Evolutionary conservation across 257 asterid species (phyloP).

Genomic region (Paulownia fortunei): DNA sequence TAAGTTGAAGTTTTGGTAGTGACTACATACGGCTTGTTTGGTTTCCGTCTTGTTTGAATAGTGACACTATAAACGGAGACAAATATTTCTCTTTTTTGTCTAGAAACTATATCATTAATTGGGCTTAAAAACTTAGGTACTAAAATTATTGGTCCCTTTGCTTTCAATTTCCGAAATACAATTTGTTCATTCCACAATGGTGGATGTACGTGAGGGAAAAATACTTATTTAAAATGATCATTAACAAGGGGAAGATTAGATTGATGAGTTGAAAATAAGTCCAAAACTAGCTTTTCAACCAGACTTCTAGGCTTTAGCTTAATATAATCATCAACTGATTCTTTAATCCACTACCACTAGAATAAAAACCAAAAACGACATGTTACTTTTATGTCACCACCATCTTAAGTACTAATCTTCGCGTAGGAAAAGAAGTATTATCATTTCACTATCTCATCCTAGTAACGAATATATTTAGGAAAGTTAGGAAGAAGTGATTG

Average conservation of each 20-base stretch:
- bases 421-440: background rate
- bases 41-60: background rate
- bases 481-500: slow-evolving; percentile 17
- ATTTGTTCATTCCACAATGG: background rate
- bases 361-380: background rate
- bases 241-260: background rate
- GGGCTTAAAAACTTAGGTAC: background rate
- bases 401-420: background rate
- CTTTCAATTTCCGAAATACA: background rate
- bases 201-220: background rate
- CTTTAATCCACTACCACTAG: background rate
- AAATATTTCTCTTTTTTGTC: background rate
- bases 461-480: background rate
- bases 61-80: background rate
- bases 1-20: slow-evolving; percentile 85
- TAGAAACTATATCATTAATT: background rate
- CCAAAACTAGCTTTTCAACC: slow-evolving; percentile 20
- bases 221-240: background rate
- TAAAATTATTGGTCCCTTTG: background rate
- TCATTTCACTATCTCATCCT: slow-evolving; percentile 21
- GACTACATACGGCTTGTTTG: background rate
- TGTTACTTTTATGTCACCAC: slow-evolving; percentile 10
- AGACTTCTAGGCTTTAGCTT: background rate
- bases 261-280: background rate
- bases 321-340: background rate